phyloP scores from a whole-genome alignment of 257 asterid genomes.

The Plantago major region DNA sequence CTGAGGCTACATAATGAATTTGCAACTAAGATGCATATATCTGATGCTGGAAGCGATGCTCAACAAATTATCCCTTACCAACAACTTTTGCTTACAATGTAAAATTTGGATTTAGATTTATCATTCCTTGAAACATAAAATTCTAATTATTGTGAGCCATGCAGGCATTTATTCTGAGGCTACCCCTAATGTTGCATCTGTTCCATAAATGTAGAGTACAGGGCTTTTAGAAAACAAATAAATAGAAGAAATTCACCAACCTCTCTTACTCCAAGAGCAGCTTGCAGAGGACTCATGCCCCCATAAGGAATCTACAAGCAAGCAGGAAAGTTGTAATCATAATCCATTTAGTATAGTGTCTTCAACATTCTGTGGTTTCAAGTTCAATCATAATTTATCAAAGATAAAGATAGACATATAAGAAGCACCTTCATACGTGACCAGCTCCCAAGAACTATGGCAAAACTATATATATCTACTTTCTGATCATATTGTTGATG shows the following conservation, averaged over 20 bases:
- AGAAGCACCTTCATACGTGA: constrained; percentile 64
- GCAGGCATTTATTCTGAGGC: too few species aligned
- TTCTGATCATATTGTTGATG: constrained; percentile 91
- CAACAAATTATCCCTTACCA: too few species aligned
- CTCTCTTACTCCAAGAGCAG: constrained; percentile 89
- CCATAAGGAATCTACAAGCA: constrained; percentile 73
- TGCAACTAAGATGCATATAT: too few species aligned
- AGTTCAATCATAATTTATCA: constrained; percentile 8
- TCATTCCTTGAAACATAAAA: too few species aligned
- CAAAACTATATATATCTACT: constrained; percentile 90
- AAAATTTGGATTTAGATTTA: too few species aligned
- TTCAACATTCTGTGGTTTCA: constrained; percentile 7
- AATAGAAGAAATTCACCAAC: constrained; percentile 33
- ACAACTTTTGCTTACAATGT: too few species aligned
- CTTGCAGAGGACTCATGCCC: constrained; percentile 75
- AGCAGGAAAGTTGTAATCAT: constrained; percentile 5
- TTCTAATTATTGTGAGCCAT: too few species aligned
- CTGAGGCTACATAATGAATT: too few species aligned
- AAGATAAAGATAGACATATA: background rate
- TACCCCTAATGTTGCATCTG: too few species aligned
- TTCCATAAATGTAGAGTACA: background rate
- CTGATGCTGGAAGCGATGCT: too few species aligned
- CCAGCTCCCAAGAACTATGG: constrained; percentile 93
- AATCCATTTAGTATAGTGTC: background rate
- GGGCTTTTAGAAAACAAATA: background rate